Conservation (phyloP, 345 rosid genomes). For the Gossypium sturtianum region DNA sequence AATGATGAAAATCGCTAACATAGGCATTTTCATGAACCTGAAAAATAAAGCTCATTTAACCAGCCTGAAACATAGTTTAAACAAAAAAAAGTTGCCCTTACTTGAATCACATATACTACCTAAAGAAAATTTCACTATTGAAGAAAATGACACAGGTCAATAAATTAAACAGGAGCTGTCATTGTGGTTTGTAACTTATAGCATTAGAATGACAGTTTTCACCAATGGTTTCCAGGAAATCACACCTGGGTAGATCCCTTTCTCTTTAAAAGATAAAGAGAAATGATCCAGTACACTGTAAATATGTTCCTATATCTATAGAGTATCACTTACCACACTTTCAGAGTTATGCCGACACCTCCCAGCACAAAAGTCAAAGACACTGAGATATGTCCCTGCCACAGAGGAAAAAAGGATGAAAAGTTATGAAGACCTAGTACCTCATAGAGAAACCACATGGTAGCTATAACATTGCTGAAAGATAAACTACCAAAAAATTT, state of each 20-base stretch:
- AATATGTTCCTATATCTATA: conserved; percentile 5
- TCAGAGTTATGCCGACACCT: conserved; percentile 94
- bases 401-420: not conserved
- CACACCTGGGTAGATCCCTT: not conserved
- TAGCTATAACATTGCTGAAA: not conserved
- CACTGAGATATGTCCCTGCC: conserved; percentile 60
- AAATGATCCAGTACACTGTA: not conserved
- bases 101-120: not conserved
- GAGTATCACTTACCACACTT: conserved; percentile 66
- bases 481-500: not conserved
- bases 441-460: not conserved
- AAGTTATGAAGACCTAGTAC: not conserved
- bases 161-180: not conserved
- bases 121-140: not conserved
- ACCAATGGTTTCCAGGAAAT: not conserved
- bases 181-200: not conserved
- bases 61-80: not conserved
- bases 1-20: conserved; percentile 84
- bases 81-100: not conserved
- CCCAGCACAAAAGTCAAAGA: conserved; percentile 92
- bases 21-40: conserved; percentile 98
- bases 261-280: not conserved
- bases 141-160: not conserved
- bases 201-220: not conserved
- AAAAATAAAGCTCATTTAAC: conserved; percentile 15